These are phyloP conservation scores for Eucalyptus curtisii DNA, from an alignment of 345 rosid species.

Conservation along the genomic window DNA sequence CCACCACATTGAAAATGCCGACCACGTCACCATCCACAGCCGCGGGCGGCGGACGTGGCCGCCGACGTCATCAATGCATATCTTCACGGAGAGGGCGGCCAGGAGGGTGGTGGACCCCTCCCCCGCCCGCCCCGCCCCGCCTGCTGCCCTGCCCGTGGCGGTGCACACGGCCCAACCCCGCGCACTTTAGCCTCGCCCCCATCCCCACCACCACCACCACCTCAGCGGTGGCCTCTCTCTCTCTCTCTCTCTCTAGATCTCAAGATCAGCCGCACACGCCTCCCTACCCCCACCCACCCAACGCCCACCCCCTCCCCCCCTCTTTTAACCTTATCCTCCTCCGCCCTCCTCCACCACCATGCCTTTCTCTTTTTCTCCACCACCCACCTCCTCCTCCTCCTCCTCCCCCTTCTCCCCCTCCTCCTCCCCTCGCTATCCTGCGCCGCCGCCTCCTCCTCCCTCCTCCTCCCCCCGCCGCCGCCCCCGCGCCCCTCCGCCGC, in stretches of 20 bases:
- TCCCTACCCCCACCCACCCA: slow-evolving; percentile 3
- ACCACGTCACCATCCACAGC: background rate
- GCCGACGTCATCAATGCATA: background rate
- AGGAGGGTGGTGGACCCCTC: background rate
- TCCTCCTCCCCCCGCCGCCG: background rate
- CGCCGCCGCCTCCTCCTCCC: background rate
- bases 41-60: background rate
- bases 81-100: background rate
- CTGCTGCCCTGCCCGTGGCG: background rate
- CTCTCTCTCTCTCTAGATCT: slow-evolving; percentile 6
- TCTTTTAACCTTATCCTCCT: background rate
- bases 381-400: slow-evolving; percentile 3
- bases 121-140: background rate
- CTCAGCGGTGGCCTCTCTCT: slow-evolving; percentile 1
- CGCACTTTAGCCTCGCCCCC: slow-evolving; percentile 28
- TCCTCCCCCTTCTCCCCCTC: background rate
- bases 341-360: slow-evolving; percentile 9
- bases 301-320: background rate
- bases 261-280: slow-evolving; percentile 48
- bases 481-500: background rate
- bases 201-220: background rate
- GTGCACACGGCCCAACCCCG: slow-evolving; percentile 17
- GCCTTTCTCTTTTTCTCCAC: background rate
- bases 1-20: background rate
- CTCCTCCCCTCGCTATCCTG: slow-evolving; percentile 5